phyloP scores from a whole-genome alignment of 768 basidiomycete species.

The Lactarius tabidus region DNA sequence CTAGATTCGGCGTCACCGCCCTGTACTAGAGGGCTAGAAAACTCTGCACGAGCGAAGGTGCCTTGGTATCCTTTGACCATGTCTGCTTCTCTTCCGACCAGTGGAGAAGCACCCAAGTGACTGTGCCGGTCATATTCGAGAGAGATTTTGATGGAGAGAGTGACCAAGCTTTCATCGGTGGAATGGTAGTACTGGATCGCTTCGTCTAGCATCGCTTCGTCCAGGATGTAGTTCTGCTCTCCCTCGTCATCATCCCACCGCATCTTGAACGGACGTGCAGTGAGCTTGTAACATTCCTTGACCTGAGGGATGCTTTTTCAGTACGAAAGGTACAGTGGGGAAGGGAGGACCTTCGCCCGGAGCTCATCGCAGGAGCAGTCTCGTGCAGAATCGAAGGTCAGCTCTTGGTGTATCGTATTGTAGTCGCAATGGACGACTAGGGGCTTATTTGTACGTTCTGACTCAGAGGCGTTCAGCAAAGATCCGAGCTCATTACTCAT shows the following conservation, averaged over 20 bases:
- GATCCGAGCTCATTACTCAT: slow-evolving; percentile 1
- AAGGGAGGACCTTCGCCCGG: slow-evolving; percentile 52
- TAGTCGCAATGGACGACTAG: slow-evolving; percentile 82
- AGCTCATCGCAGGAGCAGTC: slow-evolving; percentile 77
- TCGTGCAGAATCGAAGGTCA: slow-evolving; percentile 73
- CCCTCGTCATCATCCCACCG: slow-evolving; percentile 88
- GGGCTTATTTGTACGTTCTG: slow-evolving; percentile 55
- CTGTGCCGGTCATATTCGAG: slow-evolving; percentile 91
- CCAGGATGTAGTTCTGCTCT: slow-evolving; percentile 63
- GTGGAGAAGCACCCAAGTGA: slow-evolving; percentile 80
- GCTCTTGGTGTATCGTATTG: slow-evolving; percentile 66
- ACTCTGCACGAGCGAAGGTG: slow-evolving; percentile 46
- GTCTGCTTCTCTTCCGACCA: slow-evolving; percentile 75
- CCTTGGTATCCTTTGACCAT: slow-evolving; percentile 54
- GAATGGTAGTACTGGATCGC: slow-evolving; percentile 85
- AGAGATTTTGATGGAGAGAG: slow-evolving; percentile 66
- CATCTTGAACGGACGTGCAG: slow-evolving; percentile 63
- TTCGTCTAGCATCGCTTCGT: slow-evolving; percentile 76
- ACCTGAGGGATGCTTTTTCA: slow-evolving; percentile 45
- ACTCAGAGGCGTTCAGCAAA: neutral
- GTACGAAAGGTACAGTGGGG: slow-evolving; percentile 14
- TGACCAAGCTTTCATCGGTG: slow-evolving; percentile 61
- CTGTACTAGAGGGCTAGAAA: slow-evolving; percentile 44
- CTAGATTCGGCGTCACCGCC: slow-evolving; percentile 50
- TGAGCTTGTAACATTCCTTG: slow-evolving; percentile 78